Evolutionary conservation across 345 rosid species (phyloP).

Genomic region (Hypericum perforatum): DNA sequence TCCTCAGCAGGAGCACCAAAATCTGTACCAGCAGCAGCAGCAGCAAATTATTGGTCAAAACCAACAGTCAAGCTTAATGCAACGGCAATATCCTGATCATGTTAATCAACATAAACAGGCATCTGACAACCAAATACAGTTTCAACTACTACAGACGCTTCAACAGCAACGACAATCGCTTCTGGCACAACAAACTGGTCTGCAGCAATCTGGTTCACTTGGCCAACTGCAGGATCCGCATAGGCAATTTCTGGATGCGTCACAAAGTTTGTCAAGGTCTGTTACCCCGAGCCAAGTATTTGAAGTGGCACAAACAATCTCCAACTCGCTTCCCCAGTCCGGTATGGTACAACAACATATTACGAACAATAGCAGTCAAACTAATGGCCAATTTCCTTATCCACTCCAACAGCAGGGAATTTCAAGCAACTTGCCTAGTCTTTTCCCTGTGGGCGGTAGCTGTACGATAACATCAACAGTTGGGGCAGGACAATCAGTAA

Average conservation of each 20-base stretch:
- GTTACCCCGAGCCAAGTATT: slow-evolving; percentile 26
- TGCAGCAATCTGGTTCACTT: slow-evolving; percentile 38
- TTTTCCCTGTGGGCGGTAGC: slow-evolving; percentile 20
- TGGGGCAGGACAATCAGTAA: slow-evolving; percentile 36
- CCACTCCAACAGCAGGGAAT: slow-evolving; percentile 37
- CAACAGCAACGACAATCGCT: slow-evolving; percentile 54
- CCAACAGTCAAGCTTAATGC: slow-evolving; percentile 33
- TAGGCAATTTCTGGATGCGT: slow-evolving; percentile 38
- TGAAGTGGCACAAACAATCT: slow-evolving; percentile 34
- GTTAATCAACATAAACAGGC: slow-evolving; percentile 34
- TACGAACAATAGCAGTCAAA: slow-evolving; percentile 24
- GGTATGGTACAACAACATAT: slow-evolving; percentile 31
- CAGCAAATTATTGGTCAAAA: slow-evolving; percentile 30
- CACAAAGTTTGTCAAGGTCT: slow-evolving; percentile 45
- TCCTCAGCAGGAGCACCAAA: too few relatives aligned
- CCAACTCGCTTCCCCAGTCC: slow-evolving; percentile 32
- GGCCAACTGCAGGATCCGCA: slow-evolving; percentile 43
- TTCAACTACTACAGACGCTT: slow-evolving; percentile 69
- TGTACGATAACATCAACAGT: slow-evolving; percentile 25
- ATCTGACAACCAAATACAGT: slow-evolving; percentile 45
- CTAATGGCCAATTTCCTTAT: slow-evolving; percentile 30
- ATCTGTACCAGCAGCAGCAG: slow-evolving; percentile 48
- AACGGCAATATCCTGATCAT: slow-evolving; percentile 37
- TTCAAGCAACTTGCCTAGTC: slow-evolving; percentile 23
- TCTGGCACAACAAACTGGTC: slow-evolving; percentile 34